Percentiles rank a stretch among this genome's conserved stretches.
Conservation (phyloP, 2,329 filamentous ascomycete genomes). For the Colletotrichum navitas region DNA sequence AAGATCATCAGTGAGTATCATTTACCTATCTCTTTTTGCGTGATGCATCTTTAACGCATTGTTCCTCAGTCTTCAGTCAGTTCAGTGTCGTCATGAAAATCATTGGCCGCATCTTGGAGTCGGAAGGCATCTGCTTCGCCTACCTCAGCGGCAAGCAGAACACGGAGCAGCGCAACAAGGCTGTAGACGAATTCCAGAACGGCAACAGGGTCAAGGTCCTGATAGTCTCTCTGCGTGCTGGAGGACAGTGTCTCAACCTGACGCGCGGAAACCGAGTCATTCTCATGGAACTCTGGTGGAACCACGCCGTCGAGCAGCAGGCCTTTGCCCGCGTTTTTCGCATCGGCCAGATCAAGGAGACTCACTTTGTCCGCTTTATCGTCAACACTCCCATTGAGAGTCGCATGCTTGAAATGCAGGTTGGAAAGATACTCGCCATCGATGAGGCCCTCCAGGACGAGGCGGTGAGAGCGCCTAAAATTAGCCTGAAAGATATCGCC, state of each 20-base stretch:
- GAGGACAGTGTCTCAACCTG: slow-evolving; percentile 56
- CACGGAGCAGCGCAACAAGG: slow-evolving; percentile 32
- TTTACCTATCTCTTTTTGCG: background rate
- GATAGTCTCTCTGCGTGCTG: slow-evolving; percentile 52
- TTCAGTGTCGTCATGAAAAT: slow-evolving; percentile 51
- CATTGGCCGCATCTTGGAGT: slow-evolving; percentile 53
- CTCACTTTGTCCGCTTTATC: slow-evolving; percentile 69
- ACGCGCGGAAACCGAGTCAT: slow-evolving; percentile 65
- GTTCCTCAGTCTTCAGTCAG: slow-evolving; percentile 51
- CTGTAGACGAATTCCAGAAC: slow-evolving; percentile 45
- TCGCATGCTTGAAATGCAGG: slow-evolving; percentile 67
- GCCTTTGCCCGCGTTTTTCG: slow-evolving; percentile 71
- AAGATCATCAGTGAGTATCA: slow-evolving; percentile 55
- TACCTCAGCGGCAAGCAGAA: slow-evolving; percentile 53
- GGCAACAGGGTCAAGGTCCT: slow-evolving; percentile 38
- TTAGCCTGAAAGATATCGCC: background rate
- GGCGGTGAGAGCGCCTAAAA: background rate
- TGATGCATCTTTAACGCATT: background rate
- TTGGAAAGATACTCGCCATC: slow-evolving; percentile 56
- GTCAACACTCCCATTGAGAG: slow-evolving; percentile 70
- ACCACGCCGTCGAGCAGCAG: slow-evolving; percentile 69
- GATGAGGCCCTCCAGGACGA: slow-evolving; percentile 12
- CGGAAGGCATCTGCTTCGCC: slow-evolving; percentile 49
- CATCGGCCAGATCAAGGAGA: slow-evolving; percentile 73
- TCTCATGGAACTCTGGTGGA: slow-evolving; percentile 72